Evolutionary conservation across 2,329 filamentous ascomycete species (phyloP), one percentile per base, ranked within the genome.

Genomic region (Colletotrichum truncatum): DNA sequence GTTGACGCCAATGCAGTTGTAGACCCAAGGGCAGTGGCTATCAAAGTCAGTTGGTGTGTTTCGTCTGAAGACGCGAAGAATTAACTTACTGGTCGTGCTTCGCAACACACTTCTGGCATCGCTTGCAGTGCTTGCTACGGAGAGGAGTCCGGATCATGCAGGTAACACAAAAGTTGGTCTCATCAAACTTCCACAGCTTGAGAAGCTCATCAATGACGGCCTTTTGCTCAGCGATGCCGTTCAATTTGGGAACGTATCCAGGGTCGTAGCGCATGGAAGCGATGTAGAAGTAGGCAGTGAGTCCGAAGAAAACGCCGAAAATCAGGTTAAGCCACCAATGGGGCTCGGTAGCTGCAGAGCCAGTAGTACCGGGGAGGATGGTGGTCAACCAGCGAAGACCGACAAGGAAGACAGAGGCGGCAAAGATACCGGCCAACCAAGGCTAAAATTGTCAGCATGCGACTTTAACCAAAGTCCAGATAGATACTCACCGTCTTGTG

Each of bases 1-100:
- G 81, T 98, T 98, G 68, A 96, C 88, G 43, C 93, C 96, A 41
- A 99, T 88, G 73, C 96, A 99, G 78, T 98, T 98, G 80, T 97
- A 92, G 23, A 98, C 93, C 96, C 96, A 99, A 0, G 96, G 96
- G 74, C 96, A 99, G 75, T 99, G 96, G 74, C 93, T 97, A 60
- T 4, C 3, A n/a, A 11, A 6, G 41, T 49, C 7, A 28, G 55
- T n/a, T 18, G 3, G 6, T 16, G 48, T n/a, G 25, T 8, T 26
- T 25, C 2, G 6, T 10, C 32, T 0, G 10, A 2, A 25, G 11
- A 21, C 3, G 4, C 3, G 12, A 18, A 21, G 7, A 16, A 34
- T n/a, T n/a, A 28, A 85, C 93, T 85, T 80, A 97, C 93, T 99
- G 96, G 75, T 99, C 96, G 80, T 97, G 93, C 78, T 97, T 97